phyloP scores from a whole-genome alignment of 148 eudicot species.

The Rheum nobile region DNA sequence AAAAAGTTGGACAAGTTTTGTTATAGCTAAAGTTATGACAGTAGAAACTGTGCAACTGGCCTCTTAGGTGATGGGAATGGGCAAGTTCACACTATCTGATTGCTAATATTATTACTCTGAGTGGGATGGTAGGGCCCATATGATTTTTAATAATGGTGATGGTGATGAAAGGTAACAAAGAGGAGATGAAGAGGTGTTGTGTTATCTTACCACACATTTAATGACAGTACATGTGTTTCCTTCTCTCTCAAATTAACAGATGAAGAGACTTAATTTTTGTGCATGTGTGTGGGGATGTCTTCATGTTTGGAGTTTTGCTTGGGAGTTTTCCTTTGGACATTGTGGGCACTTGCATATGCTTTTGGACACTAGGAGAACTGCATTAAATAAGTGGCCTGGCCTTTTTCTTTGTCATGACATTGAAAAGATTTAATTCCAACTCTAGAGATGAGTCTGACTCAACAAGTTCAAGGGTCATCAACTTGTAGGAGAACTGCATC shows the following conservation, averaged over 20 bases:
- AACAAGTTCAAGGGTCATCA: too few relatives aligned
- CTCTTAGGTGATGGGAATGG: not conserved
- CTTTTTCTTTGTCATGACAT: not conserved
- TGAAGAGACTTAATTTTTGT: not conserved
- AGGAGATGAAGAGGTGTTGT: not conserved
- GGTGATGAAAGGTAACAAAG: not conserved
- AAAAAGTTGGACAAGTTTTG: too few relatives aligned
- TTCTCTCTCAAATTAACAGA: not conserved
- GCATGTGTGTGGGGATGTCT: conserved; percentile 4
- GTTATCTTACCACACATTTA: not conserved
- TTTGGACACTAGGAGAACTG: conserved; percentile 6
- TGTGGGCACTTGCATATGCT: not conserved
- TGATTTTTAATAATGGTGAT: not conserved
- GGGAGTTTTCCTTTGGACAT: not conserved
- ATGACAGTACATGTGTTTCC: not conserved
- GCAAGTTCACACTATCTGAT: not conserved
- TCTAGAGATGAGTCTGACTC: too few relatives aligned
- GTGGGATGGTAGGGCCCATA: not conserved
- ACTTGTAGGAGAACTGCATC: too few relatives aligned
- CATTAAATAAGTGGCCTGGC: conserved; percentile 2
- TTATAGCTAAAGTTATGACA: not conserved
- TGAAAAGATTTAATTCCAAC: too few relatives aligned
- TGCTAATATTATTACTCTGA: not conserved
- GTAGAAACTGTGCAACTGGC: not conserved
- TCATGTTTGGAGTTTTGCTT: not conserved